phyloP scores from a whole-genome alignment of 768 basidiomycete species.

The Ramaria sp. region DNA sequence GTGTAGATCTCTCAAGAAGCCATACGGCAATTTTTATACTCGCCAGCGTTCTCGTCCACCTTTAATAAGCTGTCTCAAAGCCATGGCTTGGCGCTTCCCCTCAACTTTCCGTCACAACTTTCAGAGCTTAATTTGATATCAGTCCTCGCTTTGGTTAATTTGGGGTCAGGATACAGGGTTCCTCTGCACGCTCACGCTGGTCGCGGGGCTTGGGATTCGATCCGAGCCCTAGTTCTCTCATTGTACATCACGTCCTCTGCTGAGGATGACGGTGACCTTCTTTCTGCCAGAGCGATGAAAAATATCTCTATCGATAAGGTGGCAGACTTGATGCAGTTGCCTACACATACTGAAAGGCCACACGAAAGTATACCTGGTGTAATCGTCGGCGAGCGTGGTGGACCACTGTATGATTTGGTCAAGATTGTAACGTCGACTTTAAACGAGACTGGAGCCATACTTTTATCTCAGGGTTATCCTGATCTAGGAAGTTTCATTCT shows the following conservation, averaged over 20 bases:
- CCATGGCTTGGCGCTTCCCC: slow-evolving; percentile 69
- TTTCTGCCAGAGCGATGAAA: slow-evolving; percentile 61
- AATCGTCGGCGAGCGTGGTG: slow-evolving; percentile 65
- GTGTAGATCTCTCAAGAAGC: slow-evolving; percentile 44
- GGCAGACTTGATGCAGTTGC: slow-evolving; percentile 63
- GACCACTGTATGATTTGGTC: slow-evolving; percentile 65
- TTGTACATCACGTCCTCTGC: slow-evolving; percentile 57
- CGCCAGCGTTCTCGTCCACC: slow-evolving; percentile 50
- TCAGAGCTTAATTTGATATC: slow-evolving; percentile 80
- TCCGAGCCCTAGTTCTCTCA: slow-evolving; percentile 62
- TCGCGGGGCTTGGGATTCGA: slow-evolving; percentile 77
- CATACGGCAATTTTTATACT: slow-evolving; percentile 52
- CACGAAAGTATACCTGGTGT: slow-evolving; percentile 64
- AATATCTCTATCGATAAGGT: slow-evolving; percentile 43
- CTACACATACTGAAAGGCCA: slow-evolving; percentile 55
- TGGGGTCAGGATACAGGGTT: slow-evolving; percentile 71
- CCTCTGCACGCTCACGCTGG: slow-evolving; percentile 63
- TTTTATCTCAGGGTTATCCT: slow-evolving; percentile 49
- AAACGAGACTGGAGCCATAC: slow-evolving; percentile 61
- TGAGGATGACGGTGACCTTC: slow-evolving; percentile 41
- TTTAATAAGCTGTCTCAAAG: slow-evolving; percentile 49
- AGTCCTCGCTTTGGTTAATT: slow-evolving; percentile 69
- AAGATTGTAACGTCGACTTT: slow-evolving; percentile 49
- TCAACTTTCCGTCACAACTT: slow-evolving; percentile 62
- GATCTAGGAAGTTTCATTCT: slow-evolving; percentile 67